These are phyloP conservation scores for Gossypium anomalum DNA, from an alignment of 345 rosid genomes.

Conservation along the genomic window DNA sequence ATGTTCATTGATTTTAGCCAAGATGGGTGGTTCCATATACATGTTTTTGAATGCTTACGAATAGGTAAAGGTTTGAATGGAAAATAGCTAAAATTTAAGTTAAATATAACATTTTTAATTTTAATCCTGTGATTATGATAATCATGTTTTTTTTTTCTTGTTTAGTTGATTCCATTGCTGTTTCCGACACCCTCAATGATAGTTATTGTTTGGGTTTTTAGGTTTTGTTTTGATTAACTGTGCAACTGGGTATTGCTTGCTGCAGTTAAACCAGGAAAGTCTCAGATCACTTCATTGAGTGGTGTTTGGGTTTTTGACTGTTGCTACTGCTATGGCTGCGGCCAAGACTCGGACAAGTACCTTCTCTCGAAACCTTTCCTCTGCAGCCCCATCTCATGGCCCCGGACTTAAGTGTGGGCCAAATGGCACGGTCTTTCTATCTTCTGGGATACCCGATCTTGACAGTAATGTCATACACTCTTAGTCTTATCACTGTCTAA, in stretches of 20 bases:
- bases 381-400: slow-evolving; percentile 34
- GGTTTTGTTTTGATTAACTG: not conserved
- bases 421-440: slow-evolving; percentile 63
- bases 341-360: slow-evolving; percentile 62
- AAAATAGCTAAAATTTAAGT: not conserved
- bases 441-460: slow-evolving; percentile 83
- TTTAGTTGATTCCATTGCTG: not conserved
- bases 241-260: not conserved
- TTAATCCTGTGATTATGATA: not conserved
- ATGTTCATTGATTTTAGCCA: not conserved
- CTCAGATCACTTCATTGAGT: not conserved
- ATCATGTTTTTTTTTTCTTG: not conserved
- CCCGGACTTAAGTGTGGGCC: slow-evolving; percentile 87
- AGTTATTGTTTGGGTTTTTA: not conserved
- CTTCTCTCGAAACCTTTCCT: slow-evolving; percentile 65
- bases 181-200: not conserved
- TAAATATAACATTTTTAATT: not conserved
- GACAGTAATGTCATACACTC: slow-evolving; percentile 50
- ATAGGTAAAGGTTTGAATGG: not conserved
- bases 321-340: slow-evolving; percentile 48
- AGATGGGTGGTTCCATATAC: not conserved
- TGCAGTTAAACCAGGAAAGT: not conserved
- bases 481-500: not conserved
- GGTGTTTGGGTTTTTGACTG: not conserved
- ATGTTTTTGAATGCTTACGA: not conserved